Evolutionary conservation across 2,329 filamentous ascomycete species (phyloP).

Genomic region (Nakataea oryzae): DNA sequence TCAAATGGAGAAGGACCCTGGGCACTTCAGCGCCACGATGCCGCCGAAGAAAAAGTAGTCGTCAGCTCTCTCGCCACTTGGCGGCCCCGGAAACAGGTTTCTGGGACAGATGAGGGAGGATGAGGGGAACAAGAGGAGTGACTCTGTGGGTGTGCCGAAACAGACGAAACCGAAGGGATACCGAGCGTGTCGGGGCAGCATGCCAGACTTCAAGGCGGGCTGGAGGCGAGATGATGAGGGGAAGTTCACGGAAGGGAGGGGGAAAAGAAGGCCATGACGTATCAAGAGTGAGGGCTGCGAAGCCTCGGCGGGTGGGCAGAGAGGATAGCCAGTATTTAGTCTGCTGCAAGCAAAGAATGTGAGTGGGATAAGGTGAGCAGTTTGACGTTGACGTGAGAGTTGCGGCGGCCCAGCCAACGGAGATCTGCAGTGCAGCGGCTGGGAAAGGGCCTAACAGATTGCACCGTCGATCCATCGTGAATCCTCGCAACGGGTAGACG

Average conservation of each 20-base stretch:
- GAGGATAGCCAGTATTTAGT: not conserved
- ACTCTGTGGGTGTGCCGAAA: not conserved
- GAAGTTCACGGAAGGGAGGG: not conserved
- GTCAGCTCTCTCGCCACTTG: not conserved
- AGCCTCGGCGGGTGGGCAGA: not conserved
- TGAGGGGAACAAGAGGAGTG: not conserved
- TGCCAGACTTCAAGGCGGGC: not conserved
- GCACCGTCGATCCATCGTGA: not conserved
- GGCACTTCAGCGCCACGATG: not conserved
- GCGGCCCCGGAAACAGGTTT: not conserved
- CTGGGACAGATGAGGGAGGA: not conserved
- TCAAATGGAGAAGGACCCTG: no score
- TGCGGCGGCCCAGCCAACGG: not conserved
- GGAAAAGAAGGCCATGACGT: not conserved
- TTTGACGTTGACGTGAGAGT: not conserved
- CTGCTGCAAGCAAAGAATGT: not conserved
- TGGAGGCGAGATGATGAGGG: not conserved
- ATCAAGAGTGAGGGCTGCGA: not conserved
- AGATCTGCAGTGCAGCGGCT: not conserved
- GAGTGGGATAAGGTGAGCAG: not conserved
- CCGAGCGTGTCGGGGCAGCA: not conserved
- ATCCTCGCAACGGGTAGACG: not conserved
- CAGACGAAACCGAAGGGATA: not conserved
- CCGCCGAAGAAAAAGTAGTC: not conserved
- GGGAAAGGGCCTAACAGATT: not conserved